These are phyloP conservation scores for Panellus pusillus DNA, from an alignment of 768 basidiomycete genomes.

Conservation along the genomic window DNA sequence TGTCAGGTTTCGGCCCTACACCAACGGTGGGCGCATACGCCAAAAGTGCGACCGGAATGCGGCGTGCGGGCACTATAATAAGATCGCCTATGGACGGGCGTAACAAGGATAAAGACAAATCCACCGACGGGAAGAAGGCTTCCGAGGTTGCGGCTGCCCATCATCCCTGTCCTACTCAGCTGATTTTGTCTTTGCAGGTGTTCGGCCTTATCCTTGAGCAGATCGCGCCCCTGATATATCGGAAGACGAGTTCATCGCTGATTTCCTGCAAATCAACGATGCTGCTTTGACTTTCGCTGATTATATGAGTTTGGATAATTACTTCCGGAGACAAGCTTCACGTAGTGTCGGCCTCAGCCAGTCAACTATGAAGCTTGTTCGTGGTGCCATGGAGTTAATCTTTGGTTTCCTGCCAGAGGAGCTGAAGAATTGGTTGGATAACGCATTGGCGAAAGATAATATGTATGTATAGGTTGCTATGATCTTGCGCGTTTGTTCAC, in stretches of 20 bases:
- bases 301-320: conserved; percentile 90
- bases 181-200: conserved; percentile 46
- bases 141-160: conserved; percentile 57
- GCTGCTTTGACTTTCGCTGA: conserved; percentile 90
- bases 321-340: conserved; percentile 91
- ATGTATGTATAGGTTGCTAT: conserved; percentile 47
- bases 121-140: conserved; percentile 58
- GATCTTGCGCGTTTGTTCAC: background rate
- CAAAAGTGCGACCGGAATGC: conserved; percentile 61
- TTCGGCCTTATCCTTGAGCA: conserved; percentile 75
- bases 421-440: conserved; percentile 83
- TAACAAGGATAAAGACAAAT: conserved; percentile 59
- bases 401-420: conserved; percentile 91
- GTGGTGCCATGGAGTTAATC: conserved; percentile 90
- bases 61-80: conserved; percentile 84
- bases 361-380: conserved; percentile 74
- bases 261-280: conserved; percentile 92
- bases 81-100: conserved; percentile 69
- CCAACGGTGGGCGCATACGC: conserved; percentile 38
- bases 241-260: conserved; percentile 88
- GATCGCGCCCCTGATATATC: conserved; percentile 71
- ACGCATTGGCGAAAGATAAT: conserved; percentile 68
- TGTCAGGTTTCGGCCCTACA: conserved; percentile 46
- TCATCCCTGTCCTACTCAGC: background rate
- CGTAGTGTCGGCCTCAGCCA: conserved; percentile 65